phyloP scores from a whole-genome alignment of 1,139 yeast genomes.

The Lodderomyces margitis region DNA sequence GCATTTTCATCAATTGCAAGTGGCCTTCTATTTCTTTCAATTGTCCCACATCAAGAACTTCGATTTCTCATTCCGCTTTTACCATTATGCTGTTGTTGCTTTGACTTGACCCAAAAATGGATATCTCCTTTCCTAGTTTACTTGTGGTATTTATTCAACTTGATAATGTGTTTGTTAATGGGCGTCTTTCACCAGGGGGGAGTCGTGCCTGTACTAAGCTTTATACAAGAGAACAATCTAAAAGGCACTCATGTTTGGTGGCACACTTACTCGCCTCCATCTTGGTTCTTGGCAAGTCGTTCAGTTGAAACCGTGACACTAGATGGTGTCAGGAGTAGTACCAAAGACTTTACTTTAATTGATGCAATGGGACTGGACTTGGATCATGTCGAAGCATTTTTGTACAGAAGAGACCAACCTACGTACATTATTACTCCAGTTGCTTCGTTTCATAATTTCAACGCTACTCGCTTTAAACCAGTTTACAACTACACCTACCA shows the following conservation, averaged over 20 bases:
- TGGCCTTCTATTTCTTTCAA: slow-evolving; percentile 60
- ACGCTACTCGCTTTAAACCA: slow-evolving; percentile 19
- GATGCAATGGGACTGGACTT: slow-evolving; percentile 60
- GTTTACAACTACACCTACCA: slow-evolving; percentile 51
- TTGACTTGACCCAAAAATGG: slow-evolving; percentile 37
- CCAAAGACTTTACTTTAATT: slow-evolving; percentile 22
- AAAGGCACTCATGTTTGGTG: slow-evolving; percentile 66
- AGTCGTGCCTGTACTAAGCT: slow-evolving; percentile 62
- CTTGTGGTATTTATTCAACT: slow-evolving; percentile 67
- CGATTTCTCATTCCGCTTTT: slow-evolving; percentile 77
- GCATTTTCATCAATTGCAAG: slow-evolving; percentile 62
- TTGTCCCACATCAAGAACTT: slow-evolving; percentile 88
- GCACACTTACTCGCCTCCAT: slow-evolving; percentile 93
- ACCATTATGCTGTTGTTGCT: slow-evolving; percentile 68
- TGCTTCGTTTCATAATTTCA: slow-evolving; percentile 34
- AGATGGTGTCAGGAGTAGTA: slow-evolving; percentile 14
- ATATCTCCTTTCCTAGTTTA: slow-evolving; percentile 20
- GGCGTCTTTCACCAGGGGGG: slow-evolving; percentile 93
- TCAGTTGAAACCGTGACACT: slow-evolving; percentile 18
- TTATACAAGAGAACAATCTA: slow-evolving; percentile 17
- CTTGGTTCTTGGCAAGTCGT: slow-evolving; percentile 67
- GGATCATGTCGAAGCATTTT: slow-evolving; percentile 16
- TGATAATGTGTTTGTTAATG: slow-evolving; percentile 58
- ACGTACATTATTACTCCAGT: slow-evolving; percentile 48
- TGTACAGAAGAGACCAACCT: slow-evolving; percentile 11